Evolutionary conservation across 148 eudicot species (phyloP), one percentile per base, ranked within the genome.

Genomic region (Rhododendron ferrugineum): DNA sequence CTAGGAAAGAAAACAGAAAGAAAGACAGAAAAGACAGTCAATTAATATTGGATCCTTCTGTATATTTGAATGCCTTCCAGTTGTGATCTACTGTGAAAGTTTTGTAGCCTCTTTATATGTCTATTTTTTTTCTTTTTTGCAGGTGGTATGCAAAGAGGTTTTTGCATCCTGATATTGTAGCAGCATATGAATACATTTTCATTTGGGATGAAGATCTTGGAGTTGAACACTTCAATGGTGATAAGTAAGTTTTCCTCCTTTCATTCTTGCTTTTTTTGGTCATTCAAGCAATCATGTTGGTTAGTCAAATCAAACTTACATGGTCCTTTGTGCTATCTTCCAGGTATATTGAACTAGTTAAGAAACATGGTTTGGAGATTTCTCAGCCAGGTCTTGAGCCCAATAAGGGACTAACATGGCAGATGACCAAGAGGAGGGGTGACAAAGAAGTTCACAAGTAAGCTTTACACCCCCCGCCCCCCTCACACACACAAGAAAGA

Each of bases 341-440:
- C 86, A 94, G 98, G 89, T 94, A 92, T 87, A 92, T 94, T 74
- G 85, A 89, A 77, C 85, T 94, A 84, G 94, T 94, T 82, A 93
- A 90, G 91, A 94, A 94, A 85, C 94, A 94, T 87, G 98, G 95
- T 70, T 85, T 94, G 82, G 98, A 94, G 82, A 94, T 94, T 85
- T 94, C 98, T 68, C 98, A 94, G 66, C 98, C 98, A 16, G 98
- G 98, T 85, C 93, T 94, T 86, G 95, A 94, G 88, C 95, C 98
- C 83, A 93, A 94, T 85, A 90, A 93, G 86, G 94, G 98, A 73
- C 89, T 93, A 87, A 93, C 95, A 26, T 94, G 98, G 98, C 92
- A 94, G 83, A 93, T 94, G 98, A 94, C 95, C 75, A 93, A 93
- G 90, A 91, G 98, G 83, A 91, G 93, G 88, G 98, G 95, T 83